phyloP scores from a whole-genome alignment of 768 basidiomycete genomes.

The Trametes sanguinea region DNA sequence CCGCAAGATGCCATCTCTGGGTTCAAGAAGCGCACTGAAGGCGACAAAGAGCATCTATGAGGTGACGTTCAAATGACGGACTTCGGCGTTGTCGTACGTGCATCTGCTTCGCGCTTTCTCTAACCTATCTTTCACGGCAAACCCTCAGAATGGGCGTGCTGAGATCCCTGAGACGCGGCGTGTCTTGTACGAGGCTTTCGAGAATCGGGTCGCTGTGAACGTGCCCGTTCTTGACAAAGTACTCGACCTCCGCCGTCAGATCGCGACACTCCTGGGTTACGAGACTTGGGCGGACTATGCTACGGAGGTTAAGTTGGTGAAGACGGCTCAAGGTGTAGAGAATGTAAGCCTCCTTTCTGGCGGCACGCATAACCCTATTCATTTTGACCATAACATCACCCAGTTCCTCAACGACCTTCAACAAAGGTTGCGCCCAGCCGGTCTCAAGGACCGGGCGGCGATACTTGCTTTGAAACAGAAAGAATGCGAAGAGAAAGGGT shows the following conservation, averaged over 20 bases:
- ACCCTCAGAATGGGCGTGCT: conserved; percentile 56
- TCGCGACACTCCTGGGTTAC: conserved; percentile 70
- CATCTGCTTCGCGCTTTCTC: background rate
- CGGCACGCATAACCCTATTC: background rate
- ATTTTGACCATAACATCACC: background rate
- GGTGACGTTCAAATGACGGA: conserved; percentile 83
- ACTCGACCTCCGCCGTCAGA: conserved; percentile 67
- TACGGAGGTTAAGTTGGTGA: conserved; percentile 86
- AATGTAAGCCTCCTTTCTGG: conserved; percentile 39
- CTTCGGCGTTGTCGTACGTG: conserved; percentile 69
- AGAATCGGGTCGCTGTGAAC: conserved; percentile 68
- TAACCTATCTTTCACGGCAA: background rate
- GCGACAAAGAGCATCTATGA: conserved; percentile 61
- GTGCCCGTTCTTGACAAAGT: conserved; percentile 67
- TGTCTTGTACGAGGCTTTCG: conserved; percentile 63
- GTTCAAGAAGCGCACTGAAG: conserved; percentile 65
- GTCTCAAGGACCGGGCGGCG: conserved; percentile 60
- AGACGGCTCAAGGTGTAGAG: conserved; percentile 60
- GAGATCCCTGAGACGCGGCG: conserved; percentile 68
- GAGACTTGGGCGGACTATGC: conserved; percentile 81
- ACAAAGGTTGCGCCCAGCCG: conserved; percentile 71
- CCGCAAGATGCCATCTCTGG: conserved; percentile 80
- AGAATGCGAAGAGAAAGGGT: conserved; percentile 60
- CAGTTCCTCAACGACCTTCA: conserved; percentile 82
- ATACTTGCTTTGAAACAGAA: conserved; percentile 75